Evolutionary conservation across 1,284 basidiomycete species (phyloP), one percentile per base, ranked within the genome.

Genomic region (Ganoderma boninense): DNA sequence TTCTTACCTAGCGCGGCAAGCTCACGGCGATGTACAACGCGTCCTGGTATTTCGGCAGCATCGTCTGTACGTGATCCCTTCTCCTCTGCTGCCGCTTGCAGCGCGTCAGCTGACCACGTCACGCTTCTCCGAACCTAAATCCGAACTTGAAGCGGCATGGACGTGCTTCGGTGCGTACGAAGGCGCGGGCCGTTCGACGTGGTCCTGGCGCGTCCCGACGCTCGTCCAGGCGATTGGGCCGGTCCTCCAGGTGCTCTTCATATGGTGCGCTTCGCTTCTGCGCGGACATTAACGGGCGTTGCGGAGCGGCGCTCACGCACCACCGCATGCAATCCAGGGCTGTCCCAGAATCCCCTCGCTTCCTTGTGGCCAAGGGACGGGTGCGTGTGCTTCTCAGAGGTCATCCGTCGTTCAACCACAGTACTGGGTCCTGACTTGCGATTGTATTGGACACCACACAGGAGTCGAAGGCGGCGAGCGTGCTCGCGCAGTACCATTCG

Each of bases 191-290:
- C 81, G 79, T 29, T 87, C 85, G 38, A 73, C 80, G 29, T 92
- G 90, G 90, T 89, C 89, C 18, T 92, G 90, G 88, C 84, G 92
- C 57, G 85, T 90, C 57, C 93, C 92, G 2, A 88, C 88, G 2
- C 80, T 93, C 23, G 82, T 94, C 1, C 93, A 95, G 79, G 90
- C 87, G 18, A 70, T 88, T n/a, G 86, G 87, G 2, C 91, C 92
- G 1, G 44, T 91, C 13, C 66, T 91, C 2, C 91, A 93, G 77
- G 81, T 92, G n/a, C 64, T 78, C 29, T 77, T 87, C 1, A 80
- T 89, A 38, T 89, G 87, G 88, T 87, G 72, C 43, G 80, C 69
- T 26, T 35, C 23, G 23, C 57, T 23, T 26, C 38, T 26, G 35
- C 26, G 11, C 44, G 60, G 40, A 62, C 8, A 62, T 62, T 6